Evolutionary conservation across 2,329 filamentous ascomycete species (phyloP), one percentile per base, ranked within the genome.

Genomic region (Colletotrichum melonis): DNA sequence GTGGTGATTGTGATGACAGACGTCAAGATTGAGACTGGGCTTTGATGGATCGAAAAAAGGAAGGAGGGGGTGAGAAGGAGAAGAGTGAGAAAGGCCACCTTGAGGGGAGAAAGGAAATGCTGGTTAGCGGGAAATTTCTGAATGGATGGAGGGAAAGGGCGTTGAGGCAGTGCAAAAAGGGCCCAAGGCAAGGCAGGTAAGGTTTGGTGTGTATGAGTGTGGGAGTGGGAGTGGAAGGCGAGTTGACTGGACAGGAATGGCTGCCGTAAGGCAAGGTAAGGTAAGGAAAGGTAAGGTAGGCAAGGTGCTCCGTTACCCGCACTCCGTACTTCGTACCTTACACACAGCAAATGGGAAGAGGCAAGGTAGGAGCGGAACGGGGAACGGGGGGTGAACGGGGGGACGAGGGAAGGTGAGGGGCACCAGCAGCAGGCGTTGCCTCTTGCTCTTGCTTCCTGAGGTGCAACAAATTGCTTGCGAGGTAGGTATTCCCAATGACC

Each of bases 141-240:
- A 62, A 70, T 64, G 70, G 67, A 55, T 46, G 60, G 59, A 28
- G 67, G 60, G 38, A 70, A 62, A 73, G 67, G 70, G 70, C 70
- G 70, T 73, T 73, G 67, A 73, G 70, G 70, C 70, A 73, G 70
- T 73, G 70, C 70, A 73, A 73, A 69, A 73, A 70, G 70, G 60
- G 67, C 35, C 56, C 67, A 64, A 72, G 66, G 67, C 62, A 69
- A 56, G 54, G 54, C 24, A 35, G 58, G 65, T 73, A 73, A 73
- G 70, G 72, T 74, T 74, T 74, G 62, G 63, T 60, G 72, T 74
- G 72, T 74, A 69, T 70, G 55, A 65, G 68, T 71, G 57, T 62
- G 64, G 69, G 64, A 68, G 69, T 68, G 64, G 69, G 57, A 72
- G 69, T 74, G 71, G 56, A 62, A 71, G 71, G 71, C 46, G 14